Conservation (phyloP, 139 green algal species). For the Micromonas commoda region DNA sequence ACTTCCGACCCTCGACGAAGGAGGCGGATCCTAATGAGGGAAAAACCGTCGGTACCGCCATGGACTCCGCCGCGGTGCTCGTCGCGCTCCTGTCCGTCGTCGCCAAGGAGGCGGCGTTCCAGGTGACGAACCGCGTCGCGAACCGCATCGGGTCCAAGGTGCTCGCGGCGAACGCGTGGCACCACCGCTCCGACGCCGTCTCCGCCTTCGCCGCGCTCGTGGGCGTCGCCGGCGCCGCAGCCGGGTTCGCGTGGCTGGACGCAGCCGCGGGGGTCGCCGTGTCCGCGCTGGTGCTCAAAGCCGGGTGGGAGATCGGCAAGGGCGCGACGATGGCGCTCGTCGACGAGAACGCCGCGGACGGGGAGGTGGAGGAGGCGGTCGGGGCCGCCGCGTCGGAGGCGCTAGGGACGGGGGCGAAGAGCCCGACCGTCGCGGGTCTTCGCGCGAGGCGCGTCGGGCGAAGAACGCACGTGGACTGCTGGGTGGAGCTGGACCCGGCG, state of each 20-base stretch:
- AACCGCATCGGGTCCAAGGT: constrained; percentile 27
- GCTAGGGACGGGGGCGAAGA: background rate
- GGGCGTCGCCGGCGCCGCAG: constrained; percentile 33
- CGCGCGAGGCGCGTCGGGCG: no score
- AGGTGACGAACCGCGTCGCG: constrained; percentile 34
- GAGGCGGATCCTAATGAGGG: background rate
- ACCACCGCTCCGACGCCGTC: constrained; percentile 41
- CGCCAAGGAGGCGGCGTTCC: constrained; percentile 31
- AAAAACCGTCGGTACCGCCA: background rate
- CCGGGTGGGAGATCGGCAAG: background rate
- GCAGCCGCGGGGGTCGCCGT: background rate
- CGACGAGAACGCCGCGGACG: background rate
- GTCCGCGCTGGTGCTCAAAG: background rate
- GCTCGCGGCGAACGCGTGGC: constrained; percentile 40
- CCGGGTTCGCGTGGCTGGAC: background rate
- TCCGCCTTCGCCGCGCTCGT: constrained; percentile 38
- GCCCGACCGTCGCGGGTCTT: no score
- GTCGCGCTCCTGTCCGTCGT: background rate
- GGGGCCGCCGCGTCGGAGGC: background rate
- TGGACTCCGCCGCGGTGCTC: background rate
- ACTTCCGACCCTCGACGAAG: background rate
- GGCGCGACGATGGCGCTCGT: background rate
- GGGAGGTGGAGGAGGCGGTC: background rate
- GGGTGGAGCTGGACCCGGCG: no score
- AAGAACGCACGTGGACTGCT: no score